Conservation (phyloP, 257 asterid genomes). For the Penstemon eatonii region DNA sequence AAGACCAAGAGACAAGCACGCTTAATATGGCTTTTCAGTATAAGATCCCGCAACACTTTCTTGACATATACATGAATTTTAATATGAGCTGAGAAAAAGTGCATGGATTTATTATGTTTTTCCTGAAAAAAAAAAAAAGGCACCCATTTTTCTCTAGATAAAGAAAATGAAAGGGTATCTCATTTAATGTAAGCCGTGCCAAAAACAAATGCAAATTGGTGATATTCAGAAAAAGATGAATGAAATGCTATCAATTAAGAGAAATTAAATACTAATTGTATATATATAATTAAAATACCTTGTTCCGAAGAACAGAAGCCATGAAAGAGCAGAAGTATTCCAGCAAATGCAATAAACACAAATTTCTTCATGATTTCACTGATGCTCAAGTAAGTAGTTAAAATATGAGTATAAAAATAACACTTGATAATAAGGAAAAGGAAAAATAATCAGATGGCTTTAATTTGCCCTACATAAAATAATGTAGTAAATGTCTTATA, state of each 20-base stretch:
- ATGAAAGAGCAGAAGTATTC: slow-evolving; percentile 40
- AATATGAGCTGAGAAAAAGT: too few species aligned
- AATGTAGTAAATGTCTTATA: not conserved
- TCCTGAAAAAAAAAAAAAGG: too few species aligned
- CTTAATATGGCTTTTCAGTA: too few species aligned
- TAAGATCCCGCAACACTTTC: too few species aligned
- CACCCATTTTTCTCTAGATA: not conserved
- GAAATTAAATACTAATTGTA: too few species aligned
- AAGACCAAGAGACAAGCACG: too few species aligned
- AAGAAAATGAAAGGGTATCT: not conserved
- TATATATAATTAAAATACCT: slow-evolving; percentile 35
- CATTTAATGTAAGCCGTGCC: too few species aligned
- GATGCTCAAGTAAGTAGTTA: not conserved
- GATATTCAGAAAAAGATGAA: not conserved
- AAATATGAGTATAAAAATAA: slow-evolving; percentile 14
- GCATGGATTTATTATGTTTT: too few species aligned
- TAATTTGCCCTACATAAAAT: not conserved
- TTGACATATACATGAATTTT: too few species aligned
- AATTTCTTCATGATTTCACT: slow-evolving; percentile 23
- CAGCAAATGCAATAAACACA: slow-evolving; percentile 37
- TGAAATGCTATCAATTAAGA: not conserved
- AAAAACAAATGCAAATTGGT: not conserved
- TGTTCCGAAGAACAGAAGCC: slow-evolving; percentile 45
- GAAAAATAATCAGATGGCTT: too few species aligned
- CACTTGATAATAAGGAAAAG: not conserved